Evolutionary conservation across 257 asterid genomes (phyloP), one percentile per base, ranked within the genome.

Genomic region (Salvia splendens): DNA sequence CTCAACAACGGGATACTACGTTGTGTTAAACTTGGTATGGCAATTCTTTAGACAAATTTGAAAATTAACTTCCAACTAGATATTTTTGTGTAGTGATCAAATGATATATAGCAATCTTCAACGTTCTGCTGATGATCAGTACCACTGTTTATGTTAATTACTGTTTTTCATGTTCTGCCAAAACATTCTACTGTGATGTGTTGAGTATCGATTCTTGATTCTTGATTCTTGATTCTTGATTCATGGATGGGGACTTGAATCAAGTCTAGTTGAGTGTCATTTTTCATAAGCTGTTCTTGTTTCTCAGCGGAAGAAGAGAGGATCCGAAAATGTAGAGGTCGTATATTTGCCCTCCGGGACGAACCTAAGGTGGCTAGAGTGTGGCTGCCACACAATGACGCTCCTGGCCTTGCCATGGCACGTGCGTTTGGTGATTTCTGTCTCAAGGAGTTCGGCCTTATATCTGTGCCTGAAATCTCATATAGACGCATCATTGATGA

Each of bases 341-440:
- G 88, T 48, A 86, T 87, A 4, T 87, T 87, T 77, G 74, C 92
- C 58, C 89, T 85, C 8, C 79, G 54, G 35, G 95, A 87, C 68
- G 95, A 81, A 41, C 95, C 95, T 14, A 88, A 77, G 49, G 95
- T 87, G 32, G 84, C 92, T 14, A 81, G 92, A 67, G 88, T 85
- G 59, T 87, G 92, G 95, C 79, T 85, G 64, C 95, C 95, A 8
- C 71, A 85, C 68, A 72, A 58, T 7, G 77, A 87, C 75, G 65
- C 89, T 70, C 95, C 95, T 41, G 95, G 92, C 53, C 92, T 87
- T 48, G 92, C 95, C 61, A 87, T 85, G 92, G 92, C 95, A 3
- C 89, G 92, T 63, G 89, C 95, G 36, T 87, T 85, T 47, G 95
- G 95, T 46, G 95, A 87, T 78, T 87, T 87, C 71, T 85, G 95